Evolutionary conservation across 2,329 filamentous ascomycete genomes (phyloP), one percentile per base, ranked within the genome.

Genomic region (Penicillium sp.): DNA sequence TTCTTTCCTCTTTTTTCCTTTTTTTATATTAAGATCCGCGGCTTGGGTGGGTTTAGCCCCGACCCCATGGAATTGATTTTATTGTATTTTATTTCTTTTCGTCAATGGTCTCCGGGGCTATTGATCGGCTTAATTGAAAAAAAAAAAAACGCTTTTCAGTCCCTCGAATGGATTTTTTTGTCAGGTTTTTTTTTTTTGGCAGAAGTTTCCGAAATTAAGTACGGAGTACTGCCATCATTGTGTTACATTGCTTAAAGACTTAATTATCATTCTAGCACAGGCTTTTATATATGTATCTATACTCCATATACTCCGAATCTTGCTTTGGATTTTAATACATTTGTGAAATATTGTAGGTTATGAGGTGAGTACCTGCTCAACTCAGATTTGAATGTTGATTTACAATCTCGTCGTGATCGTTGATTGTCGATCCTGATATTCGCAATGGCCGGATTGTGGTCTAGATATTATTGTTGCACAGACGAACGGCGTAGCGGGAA

Each of bases 1-100:
- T 33, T 33, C 25, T 27, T 19, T 9, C 2, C 13, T 6, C 4
- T 12, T 49, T 31, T 40, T 27, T 15, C 7, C 21, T 21, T 42
- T 15, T 43, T 37, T 51, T 31, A 52, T 37, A 56, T 56, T 56
- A 10, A 17, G 54, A 56, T 56, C 40, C 12, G 47, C 54, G 54
- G 47, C 33, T 50, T 43, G 31, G 17, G 45, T 50, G 35, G 35
- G 17, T 23, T 21, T 37, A 51, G 23, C 38, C 8, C 10, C 2
- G 31, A 29, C 40, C 27, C 37, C 40, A 37, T 56, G 45, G 13
- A 19, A 13, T 33, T 33, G 0, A 13, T 15, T 33, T 15, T 5
- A 31, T 31, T 33, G 2, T 6, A 13, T 33, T 33, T 33, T 13
- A 10, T 33, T 9, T 9, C 13, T 25, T 49, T n/a, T 23, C 15